Conservation (phyloP, 2,329 filamentous ascomycete species). For the Fusarium xyrophilum region DNA sequence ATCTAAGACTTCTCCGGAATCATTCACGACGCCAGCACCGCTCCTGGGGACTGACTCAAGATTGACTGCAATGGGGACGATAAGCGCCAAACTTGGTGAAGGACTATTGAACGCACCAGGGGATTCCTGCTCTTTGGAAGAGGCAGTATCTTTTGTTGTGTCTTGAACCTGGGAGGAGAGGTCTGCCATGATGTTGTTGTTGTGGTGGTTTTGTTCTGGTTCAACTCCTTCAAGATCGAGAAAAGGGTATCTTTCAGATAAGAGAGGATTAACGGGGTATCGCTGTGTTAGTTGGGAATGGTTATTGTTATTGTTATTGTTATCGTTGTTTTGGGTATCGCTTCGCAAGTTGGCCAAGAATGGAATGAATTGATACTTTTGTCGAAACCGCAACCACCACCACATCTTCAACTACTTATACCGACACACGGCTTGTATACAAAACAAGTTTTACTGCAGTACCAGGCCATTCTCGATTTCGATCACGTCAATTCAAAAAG, state of each 20-base stretch:
- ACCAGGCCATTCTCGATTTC: conserved; percentile 13
- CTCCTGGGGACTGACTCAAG: conserved; percentile 46
- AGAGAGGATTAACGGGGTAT: conserved; percentile 26
- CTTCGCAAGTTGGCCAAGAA: conserved; percentile 25
- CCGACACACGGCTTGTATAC: neutral
- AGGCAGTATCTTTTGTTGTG: conserved; percentile 39
- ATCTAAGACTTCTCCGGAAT: conserved; percentile 55
- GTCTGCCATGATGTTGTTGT: conserved; percentile 28
- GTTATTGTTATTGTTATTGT: conserved; percentile 13
- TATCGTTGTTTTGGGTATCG: conserved; percentile 19
- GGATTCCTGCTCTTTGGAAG: conserved; percentile 39
- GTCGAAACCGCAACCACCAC: conserved; percentile 29
- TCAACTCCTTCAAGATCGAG: conserved; percentile 23
- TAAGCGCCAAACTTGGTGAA: conserved; percentile 36
- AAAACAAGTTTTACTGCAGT: conserved; percentile 40
- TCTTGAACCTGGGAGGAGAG: conserved; percentile 45
- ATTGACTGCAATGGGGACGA: conserved; percentile 43
- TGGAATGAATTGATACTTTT: conserved; percentile 33
- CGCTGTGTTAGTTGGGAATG: conserved; percentile 25
- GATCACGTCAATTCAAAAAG: conserved; percentile 30
- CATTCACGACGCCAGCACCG: conserved; percentile 52
- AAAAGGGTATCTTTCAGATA: conserved; percentile 25
- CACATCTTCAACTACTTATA: conserved; percentile 33
- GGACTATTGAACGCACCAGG: conserved; percentile 43
- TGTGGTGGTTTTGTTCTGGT: neutral